Evolutionary conservation across 208 protist genomes (phyloP).

Genomic region (Trypanosoma lewisi): DNA sequence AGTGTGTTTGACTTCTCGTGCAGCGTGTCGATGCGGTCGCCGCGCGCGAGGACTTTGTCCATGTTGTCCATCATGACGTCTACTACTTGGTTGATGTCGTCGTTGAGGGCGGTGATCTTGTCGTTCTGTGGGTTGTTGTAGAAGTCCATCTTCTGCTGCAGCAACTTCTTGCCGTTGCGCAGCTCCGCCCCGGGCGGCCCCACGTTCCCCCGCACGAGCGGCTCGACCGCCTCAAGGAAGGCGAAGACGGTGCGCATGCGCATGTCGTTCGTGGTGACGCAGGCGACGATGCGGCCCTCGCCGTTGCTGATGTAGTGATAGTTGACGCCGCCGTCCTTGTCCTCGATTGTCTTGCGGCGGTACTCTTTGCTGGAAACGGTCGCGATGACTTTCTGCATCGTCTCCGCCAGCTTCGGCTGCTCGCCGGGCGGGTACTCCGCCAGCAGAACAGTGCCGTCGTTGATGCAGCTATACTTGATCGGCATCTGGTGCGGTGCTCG

Average conservation of each 20-base stretch:
- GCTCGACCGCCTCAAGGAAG: constrained; percentile 89
- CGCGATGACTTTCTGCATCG: constrained; percentile 87
- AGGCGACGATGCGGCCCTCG: constrained; percentile 84
- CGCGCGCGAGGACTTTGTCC: constrained; percentile 88
- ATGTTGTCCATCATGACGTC: constrained; percentile 94
- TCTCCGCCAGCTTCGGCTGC: constrained; percentile 72
- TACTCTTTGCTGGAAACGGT: constrained; percentile 85
- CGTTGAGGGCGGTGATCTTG: constrained; percentile 86
- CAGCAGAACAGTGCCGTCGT: constrained; percentile 73
- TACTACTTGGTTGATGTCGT: constrained; percentile 89
- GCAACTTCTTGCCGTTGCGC: constrained; percentile 88
- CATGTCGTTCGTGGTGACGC: constrained; percentile 85
- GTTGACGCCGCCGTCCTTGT: constrained; percentile 88
- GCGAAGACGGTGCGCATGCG: constrained; percentile 90
- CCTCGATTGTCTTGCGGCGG: constrained; percentile 87
- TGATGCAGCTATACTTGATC: constrained; percentile 91
- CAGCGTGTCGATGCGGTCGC: constrained; percentile 84
- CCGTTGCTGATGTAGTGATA: constrained; percentile 93
- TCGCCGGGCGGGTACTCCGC: constrained; percentile 80
- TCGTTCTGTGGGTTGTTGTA: constrained; percentile 93
- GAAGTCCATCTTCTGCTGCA: constrained; percentile 93
- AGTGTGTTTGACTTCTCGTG: constrained; percentile 85
- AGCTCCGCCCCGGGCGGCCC: constrained; percentile 59
- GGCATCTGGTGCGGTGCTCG: constrained; percentile 38
- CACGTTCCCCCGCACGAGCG: constrained; percentile 57